phyloP scores from a whole-genome alignment of 23 red algal genomes.

The Cyanidiococcus yangmingshanensis region DNA sequence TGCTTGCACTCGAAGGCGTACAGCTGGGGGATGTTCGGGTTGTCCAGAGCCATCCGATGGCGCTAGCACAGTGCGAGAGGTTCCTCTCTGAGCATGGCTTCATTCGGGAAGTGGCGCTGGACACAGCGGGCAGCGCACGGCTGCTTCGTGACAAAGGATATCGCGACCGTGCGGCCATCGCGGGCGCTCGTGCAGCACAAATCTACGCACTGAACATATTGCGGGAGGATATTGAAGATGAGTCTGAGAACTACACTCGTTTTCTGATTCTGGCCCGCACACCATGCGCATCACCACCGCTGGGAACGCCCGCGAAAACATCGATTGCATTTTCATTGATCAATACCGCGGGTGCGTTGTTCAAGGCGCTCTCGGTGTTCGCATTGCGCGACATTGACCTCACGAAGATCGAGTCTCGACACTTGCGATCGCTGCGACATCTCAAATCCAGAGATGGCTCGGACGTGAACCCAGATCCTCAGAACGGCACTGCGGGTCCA shows the following conservation, averaged over 20 bases:
- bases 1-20: conserved; percentile 51
- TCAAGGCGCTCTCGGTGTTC: conserved; percentile 70
- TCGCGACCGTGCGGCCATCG: conserved; percentile 50
- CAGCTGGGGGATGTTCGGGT: conserved; percentile 32
- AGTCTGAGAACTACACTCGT: conserved; percentile 77
- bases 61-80: conserved; percentile 68
- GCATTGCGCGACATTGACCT: conserved; percentile 60
- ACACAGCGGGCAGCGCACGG: conserved; percentile 74
- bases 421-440: conserved; percentile 38
- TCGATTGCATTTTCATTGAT: conserved; percentile 75
- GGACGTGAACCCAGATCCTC: not conserved
- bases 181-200: conserved; percentile 52
- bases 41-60: conserved; percentile 75
- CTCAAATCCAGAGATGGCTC: not conserved
- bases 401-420: conserved; percentile 85
- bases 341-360: conserved; percentile 62
- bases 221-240: conserved; percentile 71
- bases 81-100: conserved; percentile 45
- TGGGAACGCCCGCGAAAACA: conserved; percentile 43
- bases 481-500: conserved; percentile 1
- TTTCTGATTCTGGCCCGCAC: conserved; percentile 61
- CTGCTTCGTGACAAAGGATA: conserved; percentile 28
- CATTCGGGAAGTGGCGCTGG: conserved; percentile 42
- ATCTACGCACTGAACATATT: conserved; percentile 79
- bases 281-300: conserved; percentile 14